Percentiles rank a stretch among this genome's conserved stretches.
Conservation (phyloP, 257 asterid species). For the Coffea canephora region DNA sequence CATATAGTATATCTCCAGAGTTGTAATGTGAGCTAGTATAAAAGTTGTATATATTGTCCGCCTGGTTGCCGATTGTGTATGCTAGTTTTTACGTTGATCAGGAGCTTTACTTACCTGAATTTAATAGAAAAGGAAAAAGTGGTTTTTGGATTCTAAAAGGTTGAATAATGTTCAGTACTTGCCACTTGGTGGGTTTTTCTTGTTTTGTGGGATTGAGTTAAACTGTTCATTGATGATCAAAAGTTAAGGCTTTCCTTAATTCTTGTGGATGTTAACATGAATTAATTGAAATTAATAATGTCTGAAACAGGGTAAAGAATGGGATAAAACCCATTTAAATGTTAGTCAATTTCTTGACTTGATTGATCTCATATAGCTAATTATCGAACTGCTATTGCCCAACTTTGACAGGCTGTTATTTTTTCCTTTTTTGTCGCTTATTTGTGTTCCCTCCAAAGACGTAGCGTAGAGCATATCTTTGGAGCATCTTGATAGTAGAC, state of each 20-base stretch:
- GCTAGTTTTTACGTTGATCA: neutral
- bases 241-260: neutral
- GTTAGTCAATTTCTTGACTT: neutral
- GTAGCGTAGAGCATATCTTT: neutral
- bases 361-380: neutral
- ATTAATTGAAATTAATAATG: neutral
- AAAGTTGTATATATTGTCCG: neutral
- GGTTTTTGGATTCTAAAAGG: too few species aligned
- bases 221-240: constrained; percentile 2
- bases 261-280: neutral
- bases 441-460: neutral
- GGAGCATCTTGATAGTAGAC: neutral
- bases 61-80: neutral
- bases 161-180: neutral
- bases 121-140: neutral
- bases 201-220: too few species aligned
- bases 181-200: neutral
- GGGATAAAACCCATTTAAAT: neutral
- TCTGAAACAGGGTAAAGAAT: neutral
- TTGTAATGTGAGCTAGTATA: neutral
- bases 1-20: neutral
- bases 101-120: neutral
- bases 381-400: neutral
- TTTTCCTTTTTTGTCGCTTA: neutral
- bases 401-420: neutral